A percentile compares a stretch with the other conserved stretches of the same genome.
These are phyloP conservation scores for Wickerhamiella sorbophila DNA, from an alignment of 805 yeast genomes.

Conservation along the genomic window DNA sequence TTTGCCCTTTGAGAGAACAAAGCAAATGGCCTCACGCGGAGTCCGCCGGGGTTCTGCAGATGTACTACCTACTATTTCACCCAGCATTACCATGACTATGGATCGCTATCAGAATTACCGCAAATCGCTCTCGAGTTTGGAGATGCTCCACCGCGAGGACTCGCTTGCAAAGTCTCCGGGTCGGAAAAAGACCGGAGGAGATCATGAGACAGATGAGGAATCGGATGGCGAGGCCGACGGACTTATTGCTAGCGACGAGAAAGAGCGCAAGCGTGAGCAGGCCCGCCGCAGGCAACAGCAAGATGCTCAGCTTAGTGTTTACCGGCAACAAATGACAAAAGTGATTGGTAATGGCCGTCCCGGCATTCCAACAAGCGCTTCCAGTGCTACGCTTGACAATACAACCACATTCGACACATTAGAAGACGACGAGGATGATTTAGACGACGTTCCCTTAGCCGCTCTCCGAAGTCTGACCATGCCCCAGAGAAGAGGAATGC, in stretches of 20 bases:
- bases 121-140: constrained; percentile 11
- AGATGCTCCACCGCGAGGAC: constrained; percentile 12
- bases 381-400: neutral
- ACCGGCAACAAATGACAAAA: constrained; percentile 30
- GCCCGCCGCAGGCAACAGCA: constrained; percentile 24
- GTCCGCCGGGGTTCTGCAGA: constrained; percentile 10
- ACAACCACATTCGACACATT: constrained; percentile 8
- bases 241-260: constrained; percentile 7
- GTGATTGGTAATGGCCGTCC: constrained; percentile 21
- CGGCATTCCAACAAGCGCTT: constrained; percentile 4
- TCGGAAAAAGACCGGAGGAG: constrained; percentile 31
- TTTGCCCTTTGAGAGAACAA: constrained; percentile 18
- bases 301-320: constrained; percentile 28
- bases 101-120: constrained; percentile 19
- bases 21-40: constrained; percentile 11
- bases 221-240: constrained; percentile 26
- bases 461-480: constrained; percentile 29
- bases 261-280: constrained; percentile 11
- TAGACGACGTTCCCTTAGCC: constrained; percentile 30
- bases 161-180: constrained; percentile 13
- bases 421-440: constrained; percentile 24
- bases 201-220: constrained; percentile 25
- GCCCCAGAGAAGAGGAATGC: constrained; percentile 17
- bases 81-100: constrained; percentile 17
- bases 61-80: constrained; percentile 9